Percentiles rank a stretch among this genome's conserved stretches.
Evolutionary conservation across 164 flowering plant species (phyloP).

Genomic region (Berberis thunbergii): DNA sequence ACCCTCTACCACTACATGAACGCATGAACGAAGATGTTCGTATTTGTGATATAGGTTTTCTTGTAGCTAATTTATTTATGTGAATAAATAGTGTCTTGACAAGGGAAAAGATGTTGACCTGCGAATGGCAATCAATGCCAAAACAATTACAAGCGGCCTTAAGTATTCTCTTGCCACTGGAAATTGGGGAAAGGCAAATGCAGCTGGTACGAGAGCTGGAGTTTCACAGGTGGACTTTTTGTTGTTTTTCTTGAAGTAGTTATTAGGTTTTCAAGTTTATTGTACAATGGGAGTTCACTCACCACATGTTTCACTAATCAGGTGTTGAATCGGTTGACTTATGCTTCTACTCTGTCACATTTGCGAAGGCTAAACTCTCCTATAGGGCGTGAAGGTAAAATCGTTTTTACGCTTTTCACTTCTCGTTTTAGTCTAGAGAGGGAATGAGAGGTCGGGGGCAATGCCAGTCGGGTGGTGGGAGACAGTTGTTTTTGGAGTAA

Average conservation of each 20-base stretch:
- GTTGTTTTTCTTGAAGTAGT: neutral
- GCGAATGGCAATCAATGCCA: slow-evolving; percentile 95
- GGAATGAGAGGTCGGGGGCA: too few species aligned
- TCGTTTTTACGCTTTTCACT: too few species aligned
- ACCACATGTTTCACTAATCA: slow-evolving; percentile 6
- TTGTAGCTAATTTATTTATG: slow-evolving; percentile 4
- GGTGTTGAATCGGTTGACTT: slow-evolving; percentile 94
- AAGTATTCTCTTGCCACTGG: slow-evolving; percentile 98
- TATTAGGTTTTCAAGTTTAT: neutral
- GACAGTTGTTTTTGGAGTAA: too few species aligned
- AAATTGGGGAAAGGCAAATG: slow-evolving; percentile 99
- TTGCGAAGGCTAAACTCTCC: slow-evolving; percentile 90
- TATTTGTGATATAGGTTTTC: too few species aligned
- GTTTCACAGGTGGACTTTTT: slow-evolving; percentile 69
- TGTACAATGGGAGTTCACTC: neutral
- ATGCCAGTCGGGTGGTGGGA: too few species aligned
- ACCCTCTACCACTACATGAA: neutral
- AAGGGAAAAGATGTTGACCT: slow-evolving; percentile 92
- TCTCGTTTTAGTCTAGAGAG: too few species aligned
- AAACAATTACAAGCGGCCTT: slow-evolving; percentile 95
- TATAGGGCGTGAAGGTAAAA: slow-evolving; percentile 88
- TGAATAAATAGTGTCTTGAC: slow-evolving; percentile 71
- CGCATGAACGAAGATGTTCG: too few species aligned
- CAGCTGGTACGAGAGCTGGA: slow-evolving; percentile 98
- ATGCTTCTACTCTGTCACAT: slow-evolving; percentile 93